These are phyloP conservation scores for Phragmites australis DNA, from an alignment of 176 grass and related monocot species.

Conservation along the genomic window DNA sequence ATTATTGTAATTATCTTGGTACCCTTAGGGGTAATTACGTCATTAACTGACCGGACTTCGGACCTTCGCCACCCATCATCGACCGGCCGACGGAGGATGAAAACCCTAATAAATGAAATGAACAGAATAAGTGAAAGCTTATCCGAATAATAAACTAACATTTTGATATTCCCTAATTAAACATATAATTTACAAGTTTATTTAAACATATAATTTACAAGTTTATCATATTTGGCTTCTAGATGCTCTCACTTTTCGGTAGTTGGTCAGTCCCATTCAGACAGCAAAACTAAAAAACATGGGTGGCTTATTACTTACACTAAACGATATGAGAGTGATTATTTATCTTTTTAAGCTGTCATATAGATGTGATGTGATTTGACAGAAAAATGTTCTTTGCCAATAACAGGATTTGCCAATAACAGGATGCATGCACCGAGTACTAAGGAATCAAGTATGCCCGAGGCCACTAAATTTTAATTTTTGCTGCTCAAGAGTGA, in stretches of 20 bases:
- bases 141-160: no score
- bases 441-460: constrained; percentile 11
- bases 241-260: constrained; percentile 38
- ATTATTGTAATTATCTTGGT: no score
- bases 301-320: not conserved
- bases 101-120: no score
- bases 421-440: not conserved
- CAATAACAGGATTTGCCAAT: constrained; percentile 26
- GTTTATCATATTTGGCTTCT: no score
- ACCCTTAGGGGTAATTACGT: no score
- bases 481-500: constrained; percentile 1
- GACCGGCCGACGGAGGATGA: no score
- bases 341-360: constrained; percentile 21
- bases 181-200: no score
- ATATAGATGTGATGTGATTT: constrained; percentile 31
- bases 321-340: not conserved
- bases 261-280: constrained; percentile 40
- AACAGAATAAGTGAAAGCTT: no score
- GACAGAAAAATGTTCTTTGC: constrained; percentile 20
- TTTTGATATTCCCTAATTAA: no score
- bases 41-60: no score
- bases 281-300: constrained; percentile 14
- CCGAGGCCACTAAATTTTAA: not conserved
- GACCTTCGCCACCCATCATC: no score
- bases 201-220: no score